Evolutionary conservation across 371 early-diverging fungal genomes (phyloP).

Genomic region (Sporodiniella umbellata): DNA sequence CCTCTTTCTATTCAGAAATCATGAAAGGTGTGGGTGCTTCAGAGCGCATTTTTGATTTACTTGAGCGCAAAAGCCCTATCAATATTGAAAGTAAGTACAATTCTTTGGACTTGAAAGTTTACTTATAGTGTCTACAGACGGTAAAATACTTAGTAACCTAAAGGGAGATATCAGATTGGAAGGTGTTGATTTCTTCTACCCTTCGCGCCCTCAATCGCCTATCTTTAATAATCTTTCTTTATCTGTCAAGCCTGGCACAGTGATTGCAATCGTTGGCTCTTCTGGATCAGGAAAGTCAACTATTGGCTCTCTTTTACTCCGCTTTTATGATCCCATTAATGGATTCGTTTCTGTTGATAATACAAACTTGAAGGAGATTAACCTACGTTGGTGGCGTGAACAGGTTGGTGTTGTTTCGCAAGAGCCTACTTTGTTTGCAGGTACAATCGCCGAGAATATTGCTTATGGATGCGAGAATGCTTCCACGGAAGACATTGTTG

Average conservation of each 20-base stretch:
- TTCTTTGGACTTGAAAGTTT: not conserved
- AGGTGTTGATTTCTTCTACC: slow-evolving; percentile 69
- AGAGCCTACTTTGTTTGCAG: slow-evolving; percentile 83
- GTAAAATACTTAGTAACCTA: slow-evolving; percentile 34
- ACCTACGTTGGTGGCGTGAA: slow-evolving; percentile 52
- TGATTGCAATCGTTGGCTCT: slow-evolving; percentile 57
- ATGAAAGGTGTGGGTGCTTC: slow-evolving; percentile 86
- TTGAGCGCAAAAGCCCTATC: slow-evolving; percentile 60
- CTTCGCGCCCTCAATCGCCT: slow-evolving; percentile 58
- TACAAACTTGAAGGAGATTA: slow-evolving; percentile 48
- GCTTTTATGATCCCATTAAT: slow-evolving; percentile 65
- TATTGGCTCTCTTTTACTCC: slow-evolving; percentile 60
- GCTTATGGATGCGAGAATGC: slow-evolving; percentile 60
- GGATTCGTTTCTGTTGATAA: slow-evolving; percentile 61
- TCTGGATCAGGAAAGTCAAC: slow-evolving; percentile 80
- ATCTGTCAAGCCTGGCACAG: slow-evolving; percentile 64
- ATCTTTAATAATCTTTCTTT: slow-evolving; percentile 65
- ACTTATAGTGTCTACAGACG: slow-evolving; percentile 15
- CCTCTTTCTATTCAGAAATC: slow-evolving; percentile 78
- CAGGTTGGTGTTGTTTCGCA: slow-evolving; percentile 74
- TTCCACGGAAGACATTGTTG: slow-evolving; percentile 52
- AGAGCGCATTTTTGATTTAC: slow-evolving; percentile 65
- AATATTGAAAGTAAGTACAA: slow-evolving; percentile 16
- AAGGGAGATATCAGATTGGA: slow-evolving; percentile 64
- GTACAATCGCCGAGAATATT: slow-evolving; percentile 80